A percentile compares a stretch with the other conserved stretches of the same genome.
Conservation (phyloP, 192 early-diverging fungal genomes). For the Gaertneriomyces semiglobifer region DNA sequence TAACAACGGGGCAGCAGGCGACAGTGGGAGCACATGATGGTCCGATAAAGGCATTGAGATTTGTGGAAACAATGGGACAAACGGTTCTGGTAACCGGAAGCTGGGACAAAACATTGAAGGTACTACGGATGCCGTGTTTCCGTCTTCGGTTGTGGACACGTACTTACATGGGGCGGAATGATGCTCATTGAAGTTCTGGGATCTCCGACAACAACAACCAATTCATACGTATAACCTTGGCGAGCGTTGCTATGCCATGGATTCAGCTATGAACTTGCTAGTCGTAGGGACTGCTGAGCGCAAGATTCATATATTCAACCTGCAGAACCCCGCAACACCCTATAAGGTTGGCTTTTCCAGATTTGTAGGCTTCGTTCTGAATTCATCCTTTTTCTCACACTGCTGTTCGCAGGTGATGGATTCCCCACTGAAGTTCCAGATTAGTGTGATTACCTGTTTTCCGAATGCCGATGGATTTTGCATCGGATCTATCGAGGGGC, state of each 20-base stretch:
- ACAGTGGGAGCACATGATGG: slow-evolving; percentile 90
- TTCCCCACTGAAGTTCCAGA: slow-evolving; percentile 83
- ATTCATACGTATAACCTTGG: slow-evolving; percentile 70
- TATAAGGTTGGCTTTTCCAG: slow-evolving; percentile 55
- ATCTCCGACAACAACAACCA: slow-evolving; percentile 73
- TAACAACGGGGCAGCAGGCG: slow-evolving; percentile 71
- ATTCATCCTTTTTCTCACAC: too few relatives aligned
- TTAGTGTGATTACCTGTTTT: slow-evolving; percentile 78
- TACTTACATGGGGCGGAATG: too few relatives aligned
- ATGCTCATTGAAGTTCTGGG: slow-evolving; percentile 74
- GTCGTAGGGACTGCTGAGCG: slow-evolving; percentile 94
- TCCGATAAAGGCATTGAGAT: slow-evolving; percentile 76
- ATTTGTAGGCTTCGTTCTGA: too few relatives aligned
- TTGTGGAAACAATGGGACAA: slow-evolving; percentile 57
- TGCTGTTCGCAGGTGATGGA: slow-evolving; percentile 25
- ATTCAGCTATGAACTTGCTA: slow-evolving; percentile 70
- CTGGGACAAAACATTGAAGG: slow-evolving; percentile 92
- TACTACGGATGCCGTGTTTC: not conserved
- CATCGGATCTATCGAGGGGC: slow-evolving; percentile 90
- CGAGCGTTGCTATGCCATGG: slow-evolving; percentile 90
- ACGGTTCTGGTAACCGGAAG: slow-evolving; percentile 74
- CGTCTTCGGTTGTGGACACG: too few relatives aligned
- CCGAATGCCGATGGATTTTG: slow-evolving; percentile 71
- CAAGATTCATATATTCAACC: slow-evolving; percentile 74
- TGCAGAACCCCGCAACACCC: slow-evolving; percentile 69